These are phyloP conservation scores for Didymella keratinophila DNA, from an alignment of 2,329 filamentous ascomycete genomes.

Conservation along the genomic window DNA sequence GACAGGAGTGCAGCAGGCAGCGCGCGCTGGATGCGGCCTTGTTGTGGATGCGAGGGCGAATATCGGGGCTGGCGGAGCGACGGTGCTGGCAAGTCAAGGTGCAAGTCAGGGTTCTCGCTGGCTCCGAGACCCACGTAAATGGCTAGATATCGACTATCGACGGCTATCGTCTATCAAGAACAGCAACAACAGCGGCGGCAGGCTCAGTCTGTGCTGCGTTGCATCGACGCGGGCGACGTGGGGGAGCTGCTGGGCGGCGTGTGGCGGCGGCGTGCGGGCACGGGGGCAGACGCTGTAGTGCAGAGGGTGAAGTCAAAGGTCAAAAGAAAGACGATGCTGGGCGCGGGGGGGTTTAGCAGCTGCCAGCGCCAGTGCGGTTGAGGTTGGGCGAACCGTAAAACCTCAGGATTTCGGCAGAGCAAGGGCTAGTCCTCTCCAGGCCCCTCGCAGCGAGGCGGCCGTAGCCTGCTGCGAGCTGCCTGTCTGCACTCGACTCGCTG, in stretches of 20 bases:
- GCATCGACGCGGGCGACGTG: slow-evolving; percentile 37
- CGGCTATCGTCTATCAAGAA: slow-evolving; percentile 23
- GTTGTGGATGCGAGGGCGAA: slow-evolving; percentile 17
- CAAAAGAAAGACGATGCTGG: slow-evolving; percentile 35
- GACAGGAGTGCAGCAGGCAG: neutral
- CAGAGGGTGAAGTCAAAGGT: slow-evolving; percentile 22
- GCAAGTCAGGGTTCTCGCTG: slow-evolving; percentile 25
- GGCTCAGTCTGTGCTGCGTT: slow-evolving; percentile 29
- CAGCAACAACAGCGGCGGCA: slow-evolving; percentile 17
- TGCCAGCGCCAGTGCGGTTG: slow-evolving; percentile 23
- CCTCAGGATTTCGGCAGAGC: slow-evolving; percentile 23
- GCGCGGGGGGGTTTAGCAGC: slow-evolving; percentile 31
- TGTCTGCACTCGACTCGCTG: slow-evolving; percentile 10
- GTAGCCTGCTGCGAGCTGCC: slow-evolving; percentile 1
- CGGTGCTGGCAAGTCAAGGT: slow-evolving; percentile 13
- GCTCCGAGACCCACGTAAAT: slow-evolving; percentile 44
- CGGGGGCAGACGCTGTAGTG: slow-evolving; percentile 5
- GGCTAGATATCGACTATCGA: slow-evolving; percentile 13
- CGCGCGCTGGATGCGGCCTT: slow-evolving; percentile 16
- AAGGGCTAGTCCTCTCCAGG: slow-evolving; percentile 29
- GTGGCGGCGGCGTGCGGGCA: slow-evolving; percentile 3
- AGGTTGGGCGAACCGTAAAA: slow-evolving; percentile 22
- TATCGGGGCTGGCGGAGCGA: slow-evolving; percentile 17
- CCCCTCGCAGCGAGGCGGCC: slow-evolving; percentile 18
- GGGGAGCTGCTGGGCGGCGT: slow-evolving; percentile 16